Evolutionary conservation across 2,329 filamentous ascomycete species (phyloP).

Genomic region (Pestalotiopsis sp.): DNA sequence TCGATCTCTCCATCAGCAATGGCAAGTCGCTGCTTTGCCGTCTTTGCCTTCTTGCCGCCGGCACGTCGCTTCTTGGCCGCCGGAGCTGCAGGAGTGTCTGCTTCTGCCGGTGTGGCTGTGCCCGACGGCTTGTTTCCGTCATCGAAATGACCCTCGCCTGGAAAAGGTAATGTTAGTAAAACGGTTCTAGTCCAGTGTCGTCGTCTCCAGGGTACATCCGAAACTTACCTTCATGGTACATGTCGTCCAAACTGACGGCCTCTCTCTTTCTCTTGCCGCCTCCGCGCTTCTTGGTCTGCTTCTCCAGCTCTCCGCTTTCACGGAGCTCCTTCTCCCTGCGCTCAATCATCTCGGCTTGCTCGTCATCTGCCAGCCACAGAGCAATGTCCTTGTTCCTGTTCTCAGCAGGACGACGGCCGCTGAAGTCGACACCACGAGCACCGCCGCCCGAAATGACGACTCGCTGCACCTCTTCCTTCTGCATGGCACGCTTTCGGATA

Average conservation of each 20-base stretch:
- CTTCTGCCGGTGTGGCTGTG: slow-evolving; percentile 76
- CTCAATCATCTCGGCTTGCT: slow-evolving; percentile 92
- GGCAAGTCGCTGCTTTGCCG: slow-evolving; percentile 67
- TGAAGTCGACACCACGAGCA: slow-evolving; percentile 89
- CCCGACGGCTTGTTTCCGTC: slow-evolving; percentile 83
- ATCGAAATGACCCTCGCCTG: slow-evolving; percentile 96
- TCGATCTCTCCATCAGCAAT: slow-evolving; percentile 64
- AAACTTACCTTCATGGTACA: slow-evolving; percentile 96
- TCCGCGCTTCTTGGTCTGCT: slow-evolving; percentile 62
- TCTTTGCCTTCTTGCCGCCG: slow-evolving; percentile 65
- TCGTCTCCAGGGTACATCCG: slow-evolving; percentile 16
- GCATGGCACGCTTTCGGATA: slow-evolving; percentile 92
- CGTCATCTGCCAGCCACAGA: slow-evolving; percentile 97
- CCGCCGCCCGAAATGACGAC: slow-evolving; percentile 94
- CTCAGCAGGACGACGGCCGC: slow-evolving; percentile 81
- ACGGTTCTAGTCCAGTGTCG: not conserved
- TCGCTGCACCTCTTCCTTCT: slow-evolving; percentile 98
- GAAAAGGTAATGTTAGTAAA: slow-evolving; percentile 31
- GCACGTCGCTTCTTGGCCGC: slow-evolving; percentile 57
- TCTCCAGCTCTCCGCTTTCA: slow-evolving; percentile 69
- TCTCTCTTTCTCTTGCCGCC: slow-evolving; percentile 55
- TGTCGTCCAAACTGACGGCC: slow-evolving; percentile 80
- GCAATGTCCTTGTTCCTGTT: slow-evolving; percentile 98
- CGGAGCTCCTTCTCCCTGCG: slow-evolving; percentile 86
- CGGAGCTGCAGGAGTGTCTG: slow-evolving; percentile 45